Conservation (phyloP, 176 grass and related monocot genomes). For the Musa beccarii region DNA sequence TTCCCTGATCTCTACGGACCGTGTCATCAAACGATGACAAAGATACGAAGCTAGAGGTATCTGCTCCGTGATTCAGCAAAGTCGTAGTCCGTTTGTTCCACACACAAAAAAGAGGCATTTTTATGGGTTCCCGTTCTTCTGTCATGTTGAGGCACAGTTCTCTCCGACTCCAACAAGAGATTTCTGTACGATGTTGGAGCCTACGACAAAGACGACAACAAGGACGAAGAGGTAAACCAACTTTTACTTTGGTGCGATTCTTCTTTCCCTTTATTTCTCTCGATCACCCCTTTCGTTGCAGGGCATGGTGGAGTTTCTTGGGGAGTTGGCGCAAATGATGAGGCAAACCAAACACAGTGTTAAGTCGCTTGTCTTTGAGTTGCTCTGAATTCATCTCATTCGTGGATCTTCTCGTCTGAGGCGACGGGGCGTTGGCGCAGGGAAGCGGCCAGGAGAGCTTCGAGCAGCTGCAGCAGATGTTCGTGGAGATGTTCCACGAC, state of each 20-base stretch:
- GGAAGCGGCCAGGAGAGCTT: slow-evolving; percentile 61
- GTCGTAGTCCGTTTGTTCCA: background rate
- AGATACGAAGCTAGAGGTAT: no score
- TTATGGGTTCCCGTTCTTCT: background rate
- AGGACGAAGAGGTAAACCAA: slow-evolving; percentile 27
- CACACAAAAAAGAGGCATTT: background rate
- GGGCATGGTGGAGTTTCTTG: slow-evolving; percentile 83
- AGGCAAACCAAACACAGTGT: slow-evolving; percentile 50
- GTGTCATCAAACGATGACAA: background rate
- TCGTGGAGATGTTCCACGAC: slow-evolving; percentile 78
- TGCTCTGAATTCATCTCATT: background rate
- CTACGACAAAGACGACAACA: slow-evolving; percentile 52
- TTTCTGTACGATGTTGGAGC: slow-evolving; percentile 85
- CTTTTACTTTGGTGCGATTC: background rate
- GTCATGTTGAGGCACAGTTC: slow-evolving; percentile 42
- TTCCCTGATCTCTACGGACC: slow-evolving; percentile 16
- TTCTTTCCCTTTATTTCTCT: background rate
- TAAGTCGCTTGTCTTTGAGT: slow-evolving; percentile 22
- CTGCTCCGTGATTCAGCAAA: no score
- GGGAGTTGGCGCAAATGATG: slow-evolving; percentile 96
- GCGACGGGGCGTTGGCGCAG: slow-evolving; percentile 30
- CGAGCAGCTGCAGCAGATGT: slow-evolving; percentile 71
- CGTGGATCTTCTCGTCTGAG: slow-evolving; percentile 16
- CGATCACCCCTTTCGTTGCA: slow-evolving; percentile 23
- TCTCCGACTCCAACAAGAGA: slow-evolving; percentile 75